Percentiles rank a stretch among this genome's conserved stretches.
These are phyloP conservation scores for Colletotrichum gigasporum DNA, from an alignment of 2,329 filamentous ascomycete species.

Conservation along the genomic window DNA sequence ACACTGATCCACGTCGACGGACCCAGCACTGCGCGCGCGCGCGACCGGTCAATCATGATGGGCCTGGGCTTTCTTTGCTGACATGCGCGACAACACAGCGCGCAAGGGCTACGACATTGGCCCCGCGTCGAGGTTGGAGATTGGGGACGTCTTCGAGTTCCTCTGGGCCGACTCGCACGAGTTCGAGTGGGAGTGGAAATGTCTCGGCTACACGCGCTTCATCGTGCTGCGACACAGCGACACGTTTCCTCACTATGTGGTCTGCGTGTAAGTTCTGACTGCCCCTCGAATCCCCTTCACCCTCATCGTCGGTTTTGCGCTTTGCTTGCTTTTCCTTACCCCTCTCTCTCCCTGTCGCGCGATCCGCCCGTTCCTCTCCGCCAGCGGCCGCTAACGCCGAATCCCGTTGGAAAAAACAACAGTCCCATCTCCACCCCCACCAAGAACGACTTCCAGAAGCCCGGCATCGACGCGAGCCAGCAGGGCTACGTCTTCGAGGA, in stretches of 20 bases:
- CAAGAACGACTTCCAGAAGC: constrained; percentile 31
- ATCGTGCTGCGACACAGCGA: constrained; percentile 29
- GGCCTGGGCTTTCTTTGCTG: constrained; percentile 14
- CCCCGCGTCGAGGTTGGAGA: constrained; percentile 23
- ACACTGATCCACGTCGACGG: not conserved
- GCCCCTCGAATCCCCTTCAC: no score
- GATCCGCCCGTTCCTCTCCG: not conserved
- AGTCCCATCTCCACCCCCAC: constrained; percentile 30
- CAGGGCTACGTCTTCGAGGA: constrained; percentile 29
- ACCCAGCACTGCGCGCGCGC: not conserved
- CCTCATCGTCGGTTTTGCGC: not conserved
- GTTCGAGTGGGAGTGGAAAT: constrained; percentile 31
- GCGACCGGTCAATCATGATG: no score
- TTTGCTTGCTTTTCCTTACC: not conserved
- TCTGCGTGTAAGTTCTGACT: constrained; percentile 26
- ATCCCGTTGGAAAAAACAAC: not conserved
- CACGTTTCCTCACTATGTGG: constrained; percentile 27
- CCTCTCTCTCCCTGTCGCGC: not conserved
- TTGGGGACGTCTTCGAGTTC: constrained; percentile 30
- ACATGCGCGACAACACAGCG: constrained; percentile 14
- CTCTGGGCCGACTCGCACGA: constrained; percentile 30
- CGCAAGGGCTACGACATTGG: constrained; percentile 31
- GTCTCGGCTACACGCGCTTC: constrained; percentile 30
- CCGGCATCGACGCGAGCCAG: constrained; percentile 30
- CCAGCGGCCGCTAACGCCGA: constrained; percentile 13